A percentile compares a stretch with the other conserved stretches of the same genome.
These are phyloP conservation scores for Alternaria metachromatica DNA, from an alignment of 2,329 filamentous ascomycete species.

Conservation along the genomic window DNA sequence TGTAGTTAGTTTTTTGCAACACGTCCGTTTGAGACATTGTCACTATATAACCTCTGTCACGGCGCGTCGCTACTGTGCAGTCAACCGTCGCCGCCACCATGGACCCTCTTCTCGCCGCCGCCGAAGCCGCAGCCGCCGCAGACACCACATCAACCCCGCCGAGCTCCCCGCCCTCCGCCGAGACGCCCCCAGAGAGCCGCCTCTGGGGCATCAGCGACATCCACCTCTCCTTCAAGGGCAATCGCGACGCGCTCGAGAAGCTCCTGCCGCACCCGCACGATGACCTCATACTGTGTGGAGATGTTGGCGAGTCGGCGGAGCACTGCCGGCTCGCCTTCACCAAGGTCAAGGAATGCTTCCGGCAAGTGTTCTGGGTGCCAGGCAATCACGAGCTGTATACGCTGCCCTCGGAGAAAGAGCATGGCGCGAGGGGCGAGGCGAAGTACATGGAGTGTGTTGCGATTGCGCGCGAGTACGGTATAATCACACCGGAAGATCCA, in stretches of 20 bases:
- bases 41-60: background rate
- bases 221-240: slow-evolving; percentile 56
- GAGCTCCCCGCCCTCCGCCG: slow-evolving; percentile 13
- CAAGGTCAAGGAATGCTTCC: slow-evolving; percentile 52
- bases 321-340: slow-evolving; percentile 46
- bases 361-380: slow-evolving; percentile 62
- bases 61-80: background rate
- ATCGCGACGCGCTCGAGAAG: slow-evolving; percentile 53
- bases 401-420: slow-evolving; percentile 49
- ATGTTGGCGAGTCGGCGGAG: slow-evolving; percentile 47
- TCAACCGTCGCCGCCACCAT: slow-evolving; percentile 13
- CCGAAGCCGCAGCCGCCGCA: slow-evolving; percentile 16
- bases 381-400: slow-evolving; percentile 67
- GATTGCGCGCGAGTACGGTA: slow-evolving; percentile 59
- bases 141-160: slow-evolving; percentile 11
- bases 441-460: slow-evolving; percentile 64
- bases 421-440: slow-evolving; percentile 54
- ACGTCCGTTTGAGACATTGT: background rate
- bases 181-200: slow-evolving; percentile 24
- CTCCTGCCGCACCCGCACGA: slow-evolving; percentile 50
- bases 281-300: slow-evolving; percentile 55
- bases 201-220: slow-evolving; percentile 57
- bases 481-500: slow-evolving; percentile 64
- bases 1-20: background rate
- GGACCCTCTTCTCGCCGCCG: slow-evolving; percentile 33